Evolutionary conservation across 495 filamentous ascomycete species (phyloP).

Genomic region (Usnea hakonensis): DNA sequence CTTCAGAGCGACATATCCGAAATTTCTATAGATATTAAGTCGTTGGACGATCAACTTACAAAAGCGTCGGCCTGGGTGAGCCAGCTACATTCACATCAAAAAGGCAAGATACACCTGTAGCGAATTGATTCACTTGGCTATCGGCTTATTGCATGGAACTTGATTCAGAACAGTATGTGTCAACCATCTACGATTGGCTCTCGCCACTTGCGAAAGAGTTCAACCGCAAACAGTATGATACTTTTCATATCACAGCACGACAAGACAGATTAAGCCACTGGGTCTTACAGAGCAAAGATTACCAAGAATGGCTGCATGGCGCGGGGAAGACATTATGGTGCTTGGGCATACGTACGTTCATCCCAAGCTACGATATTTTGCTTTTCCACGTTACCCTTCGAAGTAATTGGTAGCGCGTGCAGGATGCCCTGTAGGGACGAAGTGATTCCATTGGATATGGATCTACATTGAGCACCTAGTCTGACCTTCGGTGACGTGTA

Average conservation of each 20-base stretch:
- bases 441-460: background rate
- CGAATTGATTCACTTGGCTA: background rate
- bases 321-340: conserved; percentile 10
- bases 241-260: background rate
- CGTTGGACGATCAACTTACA: background rate
- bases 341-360: conserved; percentile 2
- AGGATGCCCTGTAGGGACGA: background rate
- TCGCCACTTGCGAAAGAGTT: conserved; percentile 11
- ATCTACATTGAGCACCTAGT: background rate
- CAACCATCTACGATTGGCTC: conserved; percentile 2
- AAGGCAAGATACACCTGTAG: background rate
- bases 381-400: background rate
- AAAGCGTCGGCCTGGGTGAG: background rate
- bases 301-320: conserved; percentile 5
- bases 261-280: conserved; percentile 5
- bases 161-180: conserved; percentile 1
- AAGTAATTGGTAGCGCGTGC: background rate
- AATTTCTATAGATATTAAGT: background rate
- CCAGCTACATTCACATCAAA: background rate
- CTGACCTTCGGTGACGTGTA: background rate
- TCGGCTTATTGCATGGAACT: background rate
- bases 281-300: conserved; percentile 1
- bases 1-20: background rate
- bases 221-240: conserved; percentile 6
- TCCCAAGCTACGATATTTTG: background rate